These are phyloP conservation scores for Nothophaeocryptopus gaeumannii DNA, from an alignment of 2,329 filamentous ascomycete species.

Conservation along the genomic window DNA sequence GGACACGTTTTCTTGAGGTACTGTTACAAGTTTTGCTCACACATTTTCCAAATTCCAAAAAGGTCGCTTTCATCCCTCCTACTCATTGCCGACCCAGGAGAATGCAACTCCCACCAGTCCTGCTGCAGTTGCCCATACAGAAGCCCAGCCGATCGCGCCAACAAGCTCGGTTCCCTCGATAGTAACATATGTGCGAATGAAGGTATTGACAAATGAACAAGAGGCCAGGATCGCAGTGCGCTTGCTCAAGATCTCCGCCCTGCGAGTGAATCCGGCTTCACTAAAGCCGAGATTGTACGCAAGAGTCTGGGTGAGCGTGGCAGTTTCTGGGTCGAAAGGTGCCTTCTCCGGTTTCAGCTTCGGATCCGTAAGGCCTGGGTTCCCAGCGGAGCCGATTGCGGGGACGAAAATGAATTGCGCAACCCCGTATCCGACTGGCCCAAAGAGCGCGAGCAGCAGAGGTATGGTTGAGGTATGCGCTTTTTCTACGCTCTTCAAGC, in stretches of 20 bases:
- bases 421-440: conserved; percentile 69
- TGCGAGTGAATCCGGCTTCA: conserved; percentile 63
- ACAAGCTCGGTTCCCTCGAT: conserved; percentile 66
- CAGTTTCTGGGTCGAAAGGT: conserved; percentile 62
- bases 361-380: conserved; percentile 26
- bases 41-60: neutral
- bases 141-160: conserved; percentile 71
- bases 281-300: conserved; percentile 61
- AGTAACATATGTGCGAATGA: conserved; percentile 63
- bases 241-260: conserved; percentile 60
- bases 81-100: conserved; percentile 49
- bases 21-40: no score
- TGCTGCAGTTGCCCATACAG: conserved; percentile 69
- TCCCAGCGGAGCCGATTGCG: conserved; percentile 48
- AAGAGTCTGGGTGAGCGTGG: conserved; percentile 67
- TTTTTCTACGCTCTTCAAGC: conserved; percentile 64
- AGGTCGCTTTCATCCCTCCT: neutral
- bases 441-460: conserved; percentile 51
- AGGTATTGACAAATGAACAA: conserved; percentile 52
- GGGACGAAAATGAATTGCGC: conserved; percentile 76
- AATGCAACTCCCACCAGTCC: conserved; percentile 58
- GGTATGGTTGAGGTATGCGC: conserved; percentile 61
- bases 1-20: no score
- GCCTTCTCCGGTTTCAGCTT: conserved; percentile 40
- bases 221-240: conserved; percentile 52